These are phyloP conservation scores for Mimosa pudica DNA, from an alignment of 306 rosid species.

Conservation along the genomic window DNA sequence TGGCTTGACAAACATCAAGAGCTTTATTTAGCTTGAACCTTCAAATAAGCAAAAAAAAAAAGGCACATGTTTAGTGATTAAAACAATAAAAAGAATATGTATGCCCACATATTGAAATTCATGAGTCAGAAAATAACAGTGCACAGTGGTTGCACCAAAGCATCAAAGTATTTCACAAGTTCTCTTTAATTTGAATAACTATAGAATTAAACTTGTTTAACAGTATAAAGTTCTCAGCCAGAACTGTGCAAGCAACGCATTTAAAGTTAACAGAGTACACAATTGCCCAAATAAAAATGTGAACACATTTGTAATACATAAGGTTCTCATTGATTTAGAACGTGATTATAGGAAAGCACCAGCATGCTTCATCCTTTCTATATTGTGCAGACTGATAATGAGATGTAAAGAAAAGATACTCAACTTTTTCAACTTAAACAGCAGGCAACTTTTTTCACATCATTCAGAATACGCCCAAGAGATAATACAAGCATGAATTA, in stretches of 20 bases:
- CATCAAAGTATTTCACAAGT: constrained; percentile 43
- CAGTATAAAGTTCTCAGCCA: constrained; percentile 48
- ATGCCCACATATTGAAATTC: constrained; percentile 27
- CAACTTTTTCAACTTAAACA: not conserved
- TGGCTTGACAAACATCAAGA: constrained; percentile 34
- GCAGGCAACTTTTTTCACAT: not conserved
- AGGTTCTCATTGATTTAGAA: constrained; percentile 1
- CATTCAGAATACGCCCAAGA: not conserved
- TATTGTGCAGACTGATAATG: constrained; percentile 8
- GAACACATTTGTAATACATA: not conserved
- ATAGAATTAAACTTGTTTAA: constrained; percentile 37
- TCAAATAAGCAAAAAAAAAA: constrained; percentile 33
- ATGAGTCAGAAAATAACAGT: constrained; percentile 34
- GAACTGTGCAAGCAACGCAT: constrained; percentile 47
- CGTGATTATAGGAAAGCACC: constrained; percentile 19
- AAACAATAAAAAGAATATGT: constrained; percentile 27
- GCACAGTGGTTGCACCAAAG: constrained; percentile 51
- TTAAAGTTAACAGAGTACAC: constrained; percentile 9
- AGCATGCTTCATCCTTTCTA: constrained; percentile 8
- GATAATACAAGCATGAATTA: constrained; percentile 9
- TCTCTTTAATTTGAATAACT: constrained; percentile 43
- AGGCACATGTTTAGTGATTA: constrained; percentile 32
- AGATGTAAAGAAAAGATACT: constrained; percentile 8
- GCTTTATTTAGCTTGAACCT: constrained; percentile 53
- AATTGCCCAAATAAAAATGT: constrained; percentile 4